These are phyloP conservation scores for Fraxinus ornus DNA, from an alignment of 305 asterid species.

Conservation along the genomic window DNA sequence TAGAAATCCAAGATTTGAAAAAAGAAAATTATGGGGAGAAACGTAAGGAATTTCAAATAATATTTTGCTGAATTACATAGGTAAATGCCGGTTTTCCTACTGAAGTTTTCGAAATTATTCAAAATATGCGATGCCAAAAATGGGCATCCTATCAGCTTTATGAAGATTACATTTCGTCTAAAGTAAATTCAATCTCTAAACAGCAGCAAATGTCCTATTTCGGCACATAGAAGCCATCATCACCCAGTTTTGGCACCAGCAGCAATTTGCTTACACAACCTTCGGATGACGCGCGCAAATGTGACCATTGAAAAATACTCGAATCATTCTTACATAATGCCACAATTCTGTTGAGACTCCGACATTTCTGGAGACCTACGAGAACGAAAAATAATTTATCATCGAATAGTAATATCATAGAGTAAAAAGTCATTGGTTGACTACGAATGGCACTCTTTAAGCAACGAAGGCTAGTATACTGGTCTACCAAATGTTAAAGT, in stretches of 20 bases:
- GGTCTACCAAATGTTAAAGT: neutral
- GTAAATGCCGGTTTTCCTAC: neutral
- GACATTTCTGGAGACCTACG: constrained; percentile 46
- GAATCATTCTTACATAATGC: constrained; percentile 29
- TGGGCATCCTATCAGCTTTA: neutral
- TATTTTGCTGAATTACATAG: neutral
- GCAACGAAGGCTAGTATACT: neutral
- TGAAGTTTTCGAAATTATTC: neutral
- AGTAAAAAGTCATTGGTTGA: neutral
- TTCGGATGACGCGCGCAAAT: neutral
- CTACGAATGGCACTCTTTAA: neutral
- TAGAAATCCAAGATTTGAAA: neutral
- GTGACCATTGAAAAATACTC: neutral
- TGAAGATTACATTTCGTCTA: neutral
- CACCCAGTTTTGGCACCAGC: neutral
- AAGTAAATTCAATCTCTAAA: neutral
- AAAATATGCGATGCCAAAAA: neutral
- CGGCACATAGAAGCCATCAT: neutral
- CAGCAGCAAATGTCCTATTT: neutral
- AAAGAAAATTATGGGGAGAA: neutral
- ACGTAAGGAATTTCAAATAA: neutral
- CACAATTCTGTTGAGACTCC: constrained; percentile 40
- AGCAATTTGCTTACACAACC: neutral
- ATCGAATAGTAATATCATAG: neutral
- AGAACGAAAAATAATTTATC: constrained; percentile 13